Evolutionary conservation across 2,329 filamentous ascomycete species (phyloP), one percentile per base, ranked within the genome.

Genomic region (Nigrospora osmanthi): DNA sequence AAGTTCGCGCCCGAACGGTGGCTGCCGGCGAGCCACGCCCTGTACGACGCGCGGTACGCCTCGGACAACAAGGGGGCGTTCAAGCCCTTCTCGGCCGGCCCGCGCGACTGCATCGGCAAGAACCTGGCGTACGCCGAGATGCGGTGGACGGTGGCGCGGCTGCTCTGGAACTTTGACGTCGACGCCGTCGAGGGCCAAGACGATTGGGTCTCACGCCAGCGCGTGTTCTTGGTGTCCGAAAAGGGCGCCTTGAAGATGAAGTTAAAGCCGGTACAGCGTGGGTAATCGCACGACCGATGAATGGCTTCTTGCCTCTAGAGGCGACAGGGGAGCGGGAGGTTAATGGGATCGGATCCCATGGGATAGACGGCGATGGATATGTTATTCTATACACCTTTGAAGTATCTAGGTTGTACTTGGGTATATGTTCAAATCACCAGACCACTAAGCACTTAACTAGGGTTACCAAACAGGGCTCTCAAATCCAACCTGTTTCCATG

Each of bases 121-220:
- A 53, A 51, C 40, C 46, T 59, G 5, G 66, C 65, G 1, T 61
- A 60, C 36, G 52, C 64, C 9, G 63, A 68, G 49, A 58, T 68
- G 54, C 53, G 59, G 2, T 46, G 63, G 11, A 56, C 62, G 13
- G 32, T 66, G 10, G 56, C 61, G 1, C 64, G 63, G 41, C 40
- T 69, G 17, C 19, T 67, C 3, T 65, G 46, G 41, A 51, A 53
- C 11, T 69, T 64, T 38, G 62, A 68, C 32, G 44, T 64, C 23
- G 57, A 60, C 40, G 48, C 64, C 31, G 51, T 58, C 10, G 47
- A 49, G 37, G 50, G 49, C n/a, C 46, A 44, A 33, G 43, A 50
- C 3, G 35, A 41, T 4, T 46, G 45, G 45, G 15, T 47, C 11
- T 15, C 38, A 11, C n/a, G 12, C 2, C 47, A 47, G 38, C 12